Conservation (phyloP, 2,329 filamentous ascomycete genomes). For the Fusarium duplospermum region DNA sequence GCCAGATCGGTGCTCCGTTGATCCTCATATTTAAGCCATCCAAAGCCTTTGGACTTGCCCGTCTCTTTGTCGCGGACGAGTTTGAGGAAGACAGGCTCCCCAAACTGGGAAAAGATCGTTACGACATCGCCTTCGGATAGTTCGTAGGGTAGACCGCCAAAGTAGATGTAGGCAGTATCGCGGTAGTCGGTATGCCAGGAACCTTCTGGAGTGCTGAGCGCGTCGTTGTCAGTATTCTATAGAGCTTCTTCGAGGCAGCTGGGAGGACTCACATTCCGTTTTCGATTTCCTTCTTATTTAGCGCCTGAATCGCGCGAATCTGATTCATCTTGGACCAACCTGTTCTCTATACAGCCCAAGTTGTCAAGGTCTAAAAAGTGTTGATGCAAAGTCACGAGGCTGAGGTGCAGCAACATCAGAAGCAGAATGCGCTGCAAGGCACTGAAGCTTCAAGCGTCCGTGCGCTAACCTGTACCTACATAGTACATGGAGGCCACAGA, state of each 20-base stretch:
- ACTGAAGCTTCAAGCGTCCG: constrained; percentile 32
- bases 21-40: constrained; percentile 98
- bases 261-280: constrained; percentile 76
- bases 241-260: background rate
- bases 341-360: background rate
- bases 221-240: constrained; percentile 38
- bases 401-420: constrained; percentile 28
- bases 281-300: constrained; percentile 95
- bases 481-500: no score
- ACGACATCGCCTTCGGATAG: constrained; percentile 95
- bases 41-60: constrained; percentile 93
- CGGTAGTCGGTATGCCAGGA: constrained; percentile 99
- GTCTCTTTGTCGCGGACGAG: constrained; percentile 95
- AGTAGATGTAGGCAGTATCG: constrained; percentile 96
- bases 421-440: constrained; percentile 2
- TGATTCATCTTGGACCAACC: constrained; percentile 78
- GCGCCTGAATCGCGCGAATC: constrained; percentile 89
- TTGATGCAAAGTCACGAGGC: constrained; percentile 28
- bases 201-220: constrained; percentile 77
- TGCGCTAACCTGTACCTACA: constrained; percentile 26
- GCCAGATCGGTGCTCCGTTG: constrained; percentile 95
- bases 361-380: background rate
- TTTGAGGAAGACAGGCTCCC: constrained; percentile 93
- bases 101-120: constrained; percentile 96
- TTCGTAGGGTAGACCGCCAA: constrained; percentile 92